Evolutionary conservation across 495 filamentous ascomycete genomes (phyloP).

Genomic region (Neurospora terricola): DNA sequence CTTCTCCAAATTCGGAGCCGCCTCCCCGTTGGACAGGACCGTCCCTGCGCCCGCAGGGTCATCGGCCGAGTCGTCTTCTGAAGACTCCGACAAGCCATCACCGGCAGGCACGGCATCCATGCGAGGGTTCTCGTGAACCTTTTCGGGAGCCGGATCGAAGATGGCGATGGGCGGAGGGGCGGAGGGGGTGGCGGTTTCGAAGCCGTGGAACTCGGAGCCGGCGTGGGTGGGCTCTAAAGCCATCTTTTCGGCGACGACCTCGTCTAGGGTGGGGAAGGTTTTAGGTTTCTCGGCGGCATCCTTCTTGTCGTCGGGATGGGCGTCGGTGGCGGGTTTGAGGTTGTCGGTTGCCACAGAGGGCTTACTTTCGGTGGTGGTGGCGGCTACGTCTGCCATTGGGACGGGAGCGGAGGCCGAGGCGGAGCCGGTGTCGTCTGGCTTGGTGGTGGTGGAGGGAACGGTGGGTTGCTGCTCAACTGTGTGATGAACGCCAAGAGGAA

Average conservation of each 20-base stretch:
- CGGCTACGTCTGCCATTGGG: conserved; percentile 1
- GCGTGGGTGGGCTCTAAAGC: neutral
- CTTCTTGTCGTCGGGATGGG: neutral
- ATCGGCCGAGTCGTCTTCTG: neutral
- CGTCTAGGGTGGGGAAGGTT: neutral
- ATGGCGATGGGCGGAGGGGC: neutral
- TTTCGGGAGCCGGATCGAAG: neutral
- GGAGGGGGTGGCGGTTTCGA: neutral
- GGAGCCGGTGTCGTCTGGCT: neutral
- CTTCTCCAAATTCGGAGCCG: neutral
- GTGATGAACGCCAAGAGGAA: neutral
- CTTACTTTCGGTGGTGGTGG: conserved; percentile 3
- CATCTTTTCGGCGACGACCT: neutral
- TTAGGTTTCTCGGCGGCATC: conserved; percentile 2
- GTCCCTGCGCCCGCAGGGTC: neutral
- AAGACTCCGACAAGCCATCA: neutral
- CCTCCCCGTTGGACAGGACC: neutral
- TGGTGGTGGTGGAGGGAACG: neutral
- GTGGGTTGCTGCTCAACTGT: neutral
- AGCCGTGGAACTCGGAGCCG: neutral
- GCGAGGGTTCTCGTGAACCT: neutral
- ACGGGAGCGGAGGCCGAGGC: neutral
- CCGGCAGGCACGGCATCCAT: neutral
- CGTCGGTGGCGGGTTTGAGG: neutral
- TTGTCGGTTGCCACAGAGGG: neutral